A percentile compares a stretch with the other conserved stretches of the same genome.
Conservation (phyloP, 2,329 filamentous ascomycete species). For the Penicillium frequentans region DNA sequence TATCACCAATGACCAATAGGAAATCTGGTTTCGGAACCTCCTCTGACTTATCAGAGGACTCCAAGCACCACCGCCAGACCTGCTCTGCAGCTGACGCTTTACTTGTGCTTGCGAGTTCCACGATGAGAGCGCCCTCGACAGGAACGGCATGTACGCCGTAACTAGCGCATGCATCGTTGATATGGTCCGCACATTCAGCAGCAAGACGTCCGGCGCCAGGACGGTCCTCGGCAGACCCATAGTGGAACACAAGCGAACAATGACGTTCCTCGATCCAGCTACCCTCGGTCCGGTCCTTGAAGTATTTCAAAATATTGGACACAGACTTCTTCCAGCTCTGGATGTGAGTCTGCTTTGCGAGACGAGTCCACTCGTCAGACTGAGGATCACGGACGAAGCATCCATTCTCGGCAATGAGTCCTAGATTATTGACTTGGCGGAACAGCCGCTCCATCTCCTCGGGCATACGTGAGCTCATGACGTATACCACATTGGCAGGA, state of each 20-base stretch:
- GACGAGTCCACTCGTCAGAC: constrained; percentile 70
- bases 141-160: constrained; percentile 83
- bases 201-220: constrained; percentile 75
- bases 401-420: constrained; percentile 91
- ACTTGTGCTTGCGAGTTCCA: constrained; percentile 83
- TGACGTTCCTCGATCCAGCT: constrained; percentile 88
- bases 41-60: constrained; percentile 48
- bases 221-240: constrained; percentile 76
- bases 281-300: constrained; percentile 83
- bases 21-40: constrained; percentile 65
- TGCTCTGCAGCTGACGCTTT: constrained; percentile 79
- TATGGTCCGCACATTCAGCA: constrained; percentile 87
- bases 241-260: constrained; percentile 88
- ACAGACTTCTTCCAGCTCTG: constrained; percentile 81
- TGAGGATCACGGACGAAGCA: constrained; percentile 79
- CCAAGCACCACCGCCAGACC: constrained; percentile 67
- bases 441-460: constrained; percentile 88
- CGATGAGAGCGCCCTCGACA: constrained; percentile 74
- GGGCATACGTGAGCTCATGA: constrained; percentile 87
- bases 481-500: constrained; percentile 80
- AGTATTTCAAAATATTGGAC: constrained; percentile 80
- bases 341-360: constrained; percentile 71
- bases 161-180: constrained; percentile 87
- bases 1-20: constrained; percentile 84
- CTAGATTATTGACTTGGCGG: constrained; percentile 76